Base-by-base conservation (phyloP, 2,329 filamentous ascomycete genomes). In the Colletotrichum melonis region DNA sequence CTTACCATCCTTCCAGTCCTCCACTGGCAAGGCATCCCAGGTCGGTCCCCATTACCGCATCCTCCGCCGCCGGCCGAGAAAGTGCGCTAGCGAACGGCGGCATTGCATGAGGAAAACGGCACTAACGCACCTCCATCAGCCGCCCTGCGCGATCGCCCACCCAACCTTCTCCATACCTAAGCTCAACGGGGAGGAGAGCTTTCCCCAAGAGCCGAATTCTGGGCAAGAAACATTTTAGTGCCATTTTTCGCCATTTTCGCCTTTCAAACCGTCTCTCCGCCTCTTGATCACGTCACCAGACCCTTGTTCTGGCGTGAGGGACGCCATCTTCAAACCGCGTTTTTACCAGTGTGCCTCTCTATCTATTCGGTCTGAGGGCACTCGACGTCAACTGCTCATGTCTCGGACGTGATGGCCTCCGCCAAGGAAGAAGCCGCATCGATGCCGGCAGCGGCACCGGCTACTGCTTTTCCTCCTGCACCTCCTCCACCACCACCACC, bases 281-380 rank as follows among this genome's bases (percentile, higher is more conserved):
- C 63, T 55, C 49, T 54, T 46, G 54, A 76, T 64, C 24, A 73
- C 49, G n/a, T 81, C 82, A 69, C 84, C 83, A 35, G 73, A 75
- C 73, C 73, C 74, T 56, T 73, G 74, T 64, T 63, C 59, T 72
- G 52, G 69, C 69, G 74, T 49, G 49, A 60, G 59, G 35, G 19
- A 42, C 65, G 52, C 68, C 26, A 63, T 49, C 56, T 16, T 57
- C 62, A 62, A 55, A 22, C 22, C 28, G 26, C 56, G n/a, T 19
- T 19, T 16, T 46, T 8, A 5, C 30, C 26, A 22, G 19, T 14
- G 14, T 12, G 32, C 57, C 46, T 28, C 22, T 49, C 30, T 35
- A 19, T 57, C 42, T 42, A n/a, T 46, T 60, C 42, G 64, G 64
- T 35, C 42, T 55, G 64, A 24, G 67, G 60, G 64, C 60, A 70